A percentile compares a stretch with the other conserved stretches of the same genome.
Evolutionary conservation across 306 rosid species (phyloP).

Genomic region (Ochetophila trinervis): DNA sequence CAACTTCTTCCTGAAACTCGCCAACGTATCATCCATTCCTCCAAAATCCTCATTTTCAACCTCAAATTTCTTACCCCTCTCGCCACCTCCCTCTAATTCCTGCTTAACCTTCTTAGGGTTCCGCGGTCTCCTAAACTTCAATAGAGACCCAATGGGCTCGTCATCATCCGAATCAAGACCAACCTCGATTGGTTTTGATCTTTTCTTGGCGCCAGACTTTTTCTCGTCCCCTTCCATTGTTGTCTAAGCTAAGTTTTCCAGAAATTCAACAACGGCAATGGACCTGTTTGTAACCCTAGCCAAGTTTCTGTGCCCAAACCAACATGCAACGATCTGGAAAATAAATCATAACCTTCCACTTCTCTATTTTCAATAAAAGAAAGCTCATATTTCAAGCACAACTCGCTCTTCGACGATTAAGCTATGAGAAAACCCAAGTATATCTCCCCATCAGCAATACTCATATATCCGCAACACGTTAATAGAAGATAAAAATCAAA

Average conservation of each 20-base stretch:
- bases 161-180: constrained; percentile 64
- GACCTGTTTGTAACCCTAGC: constrained; percentile 35
- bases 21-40: constrained; percentile 89
- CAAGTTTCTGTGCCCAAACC: constrained; percentile 45
- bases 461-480: constrained; percentile 5
- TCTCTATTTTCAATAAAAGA: constrained; percentile 32
- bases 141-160: constrained; percentile 77
- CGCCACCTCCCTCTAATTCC: constrained; percentile 34
- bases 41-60: constrained; percentile 50
- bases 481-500: neutral
- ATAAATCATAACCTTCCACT: constrained; percentile 39
- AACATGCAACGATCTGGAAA: constrained; percentile 28
- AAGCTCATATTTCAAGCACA: constrained; percentile 33
- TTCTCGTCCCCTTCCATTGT: constrained; percentile 68
- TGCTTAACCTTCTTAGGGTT: constrained; percentile 52
- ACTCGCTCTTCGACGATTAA: constrained; percentile 24
- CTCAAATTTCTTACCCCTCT: constrained; percentile 39
- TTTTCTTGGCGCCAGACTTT: constrained; percentile 51
- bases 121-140: constrained; percentile 57
- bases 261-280: constrained; percentile 6
- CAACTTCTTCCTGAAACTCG: constrained; percentile 87
- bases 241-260: constrained; percentile 34
- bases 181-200: constrained; percentile 51
- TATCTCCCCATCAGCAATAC: constrained; percentile 22
- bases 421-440: constrained; percentile 11